Evolutionary conservation across 495 filamentous ascomycete genomes (phyloP), one percentile per base, ranked within the genome.

Genomic region (Penicillium angulare): DNA sequence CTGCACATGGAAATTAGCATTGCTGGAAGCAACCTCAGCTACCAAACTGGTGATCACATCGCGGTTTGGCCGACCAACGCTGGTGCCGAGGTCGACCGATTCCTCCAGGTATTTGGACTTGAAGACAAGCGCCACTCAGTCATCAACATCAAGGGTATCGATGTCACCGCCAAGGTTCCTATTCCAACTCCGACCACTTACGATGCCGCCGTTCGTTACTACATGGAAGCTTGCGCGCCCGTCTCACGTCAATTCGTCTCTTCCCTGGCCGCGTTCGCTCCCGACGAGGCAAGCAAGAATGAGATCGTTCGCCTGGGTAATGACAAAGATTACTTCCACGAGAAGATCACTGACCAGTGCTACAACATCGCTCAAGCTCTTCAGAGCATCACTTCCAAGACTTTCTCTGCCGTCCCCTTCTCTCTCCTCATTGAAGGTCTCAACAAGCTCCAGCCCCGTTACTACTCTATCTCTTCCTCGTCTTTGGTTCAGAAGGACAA

Each of bases 401-500:
- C 80, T 38, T 99, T 95, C 87, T 70, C 79, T 17, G 83, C 81
- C 38, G 82, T 96, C 38, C 95, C 93, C 13, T 97, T 99, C 74
- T 96, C 95, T 5, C 81, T 92, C 57, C 82, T 97, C 54, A 93
- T 97, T 54, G 93, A 99, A 75, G 88, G 90, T 55, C 68, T 97
- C 46, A 87, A 87, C 72, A 96, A 95, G 76, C 83, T 99, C 38
- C 93, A 97, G 64, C 92, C 95, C 7, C 89, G 93, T 23, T 99
- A 97, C 78, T 99, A 99, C 77, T 97, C 95, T 20, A 99, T 99
- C 68, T 99, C 93, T 18, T 97, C 95, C 0, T 97, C 92, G 0
- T 97, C 93, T 18, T 68, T 90, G 8, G 93, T 95, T 32, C 92
- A 99, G 53, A 92, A 93, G 69, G 85, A 95, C 65, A 86, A 89